Evolutionary conservation across 352 stramenopile genomes (phyloP), one percentile per base, ranked within the genome.

Genomic region (Phytophthora boehmeriae): DNA sequence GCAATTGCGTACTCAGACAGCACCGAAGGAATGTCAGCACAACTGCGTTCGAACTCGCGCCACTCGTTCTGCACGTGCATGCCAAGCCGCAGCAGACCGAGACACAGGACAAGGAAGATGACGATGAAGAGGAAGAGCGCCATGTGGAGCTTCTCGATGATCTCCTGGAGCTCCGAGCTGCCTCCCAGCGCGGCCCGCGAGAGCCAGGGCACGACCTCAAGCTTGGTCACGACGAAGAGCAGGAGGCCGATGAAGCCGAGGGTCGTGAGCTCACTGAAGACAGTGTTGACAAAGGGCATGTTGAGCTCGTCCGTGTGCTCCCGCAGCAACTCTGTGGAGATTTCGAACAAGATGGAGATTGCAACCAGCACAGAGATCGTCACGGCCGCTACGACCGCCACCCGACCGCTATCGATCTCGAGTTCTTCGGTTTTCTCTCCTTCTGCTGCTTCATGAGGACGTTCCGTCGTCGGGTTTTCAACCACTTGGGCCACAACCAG

Each of bases 71-170:
- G 83, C 38, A 87, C 80, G 41, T 76, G 32, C 48, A 79, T 76
- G 8, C 83, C 80, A n/a, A 90, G 72, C n/a, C 75, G 78, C 30
- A 92, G 71, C 27, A 90, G 59, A 1, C 63, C 75, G 14, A 76
- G 73, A 63, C 83, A 90, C 14, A 92, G 70, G 28, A 89, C 69
- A 28, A 92, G 70, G 62, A 92, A 92, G 63, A 90, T 89, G 62
- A 90, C 56, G 48, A 92, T 84, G 64, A 92, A 92, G 53, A 90
- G 76, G 61, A 92, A 92, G n/a, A 92, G 67, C 4, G 73, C 80
- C 80, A 92, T 89, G 49, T 92, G 83, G n/a, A 92, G 68, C 59
- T 76, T 63, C 39, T 92, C 83, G 49, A 92, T 86, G 45, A 81
- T 89, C 65, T 90, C 83, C 39, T 87, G 78, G 11, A 92, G 64